Conservation (phyloP, 1,284 basidiomycete genomes). For the Porogramme epimiltina region DNA sequence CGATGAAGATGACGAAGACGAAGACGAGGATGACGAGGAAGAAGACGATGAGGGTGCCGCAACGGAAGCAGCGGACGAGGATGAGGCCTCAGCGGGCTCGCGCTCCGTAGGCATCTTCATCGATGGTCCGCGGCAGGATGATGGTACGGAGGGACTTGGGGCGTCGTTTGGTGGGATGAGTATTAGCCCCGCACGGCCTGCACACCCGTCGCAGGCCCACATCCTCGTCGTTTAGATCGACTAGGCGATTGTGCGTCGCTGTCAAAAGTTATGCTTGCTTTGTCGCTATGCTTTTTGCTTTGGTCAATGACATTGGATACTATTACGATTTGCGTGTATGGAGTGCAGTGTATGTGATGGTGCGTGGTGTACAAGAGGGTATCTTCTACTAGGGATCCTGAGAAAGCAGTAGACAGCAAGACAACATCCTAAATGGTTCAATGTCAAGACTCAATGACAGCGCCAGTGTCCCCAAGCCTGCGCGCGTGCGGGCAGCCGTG, state of each 20-base stretch:
- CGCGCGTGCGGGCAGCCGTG: background rate
- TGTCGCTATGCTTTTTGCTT: constrained; percentile 9
- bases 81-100: background rate
- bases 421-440: background rate
- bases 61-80: no score
- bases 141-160: constrained; percentile 47
- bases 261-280: background rate
- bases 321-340: background rate
- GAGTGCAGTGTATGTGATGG: no score
- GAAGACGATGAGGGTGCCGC: constrained; percentile 36
- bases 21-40: constrained; percentile 43
- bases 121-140: constrained; percentile 30
- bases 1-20: constrained; percentile 64
- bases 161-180: constrained; percentile 78
- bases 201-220: background rate
- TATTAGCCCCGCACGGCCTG: constrained; percentile 59
- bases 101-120: constrained; percentile 13
- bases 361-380: background rate
- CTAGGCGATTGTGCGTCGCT: background rate
- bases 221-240: background rate
- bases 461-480: background rate
- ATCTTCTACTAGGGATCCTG: background rate
- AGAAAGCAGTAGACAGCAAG: background rate
- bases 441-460: background rate
- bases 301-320: background rate